Conservation (phyloP, 2,329 filamentous ascomycete species). For the Endoconidiophora laricicola region DNA sequence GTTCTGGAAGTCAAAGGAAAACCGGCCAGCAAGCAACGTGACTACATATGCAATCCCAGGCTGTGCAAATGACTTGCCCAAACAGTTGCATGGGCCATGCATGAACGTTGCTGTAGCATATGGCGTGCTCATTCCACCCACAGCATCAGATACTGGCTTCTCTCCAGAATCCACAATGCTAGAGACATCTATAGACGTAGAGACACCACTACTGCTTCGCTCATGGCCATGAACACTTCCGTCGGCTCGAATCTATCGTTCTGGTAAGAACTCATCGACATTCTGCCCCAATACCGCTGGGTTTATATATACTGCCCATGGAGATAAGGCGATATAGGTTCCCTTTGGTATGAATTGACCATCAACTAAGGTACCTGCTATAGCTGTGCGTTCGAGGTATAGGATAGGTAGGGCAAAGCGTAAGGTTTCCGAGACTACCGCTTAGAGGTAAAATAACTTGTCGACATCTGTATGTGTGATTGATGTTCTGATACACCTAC, state of each 20-base stretch:
- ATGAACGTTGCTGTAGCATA: conserved; percentile 70
- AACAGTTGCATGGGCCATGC: conserved; percentile 74
- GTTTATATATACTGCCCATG: conserved; percentile 54
- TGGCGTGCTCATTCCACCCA: conserved; percentile 56
- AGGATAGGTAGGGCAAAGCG: conserved; percentile 59
- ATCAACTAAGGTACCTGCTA: conserved; percentile 46
- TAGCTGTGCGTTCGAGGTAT: conserved; percentile 49
- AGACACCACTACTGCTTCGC: too few relatives aligned
- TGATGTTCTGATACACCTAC: too few relatives aligned
- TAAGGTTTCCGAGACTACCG: conserved; percentile 61
- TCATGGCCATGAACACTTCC: conserved; percentile 33
- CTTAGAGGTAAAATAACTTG: conserved; percentile 61
- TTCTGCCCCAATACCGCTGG: conserved; percentile 58
- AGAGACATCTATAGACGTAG: too few relatives aligned
- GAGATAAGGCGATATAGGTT: conserved; percentile 48
- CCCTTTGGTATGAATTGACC: conserved; percentile 51
- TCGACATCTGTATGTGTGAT: conserved; percentile 37
- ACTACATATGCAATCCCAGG: conserved; percentile 74
- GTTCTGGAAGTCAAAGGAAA: conserved; percentile 43
- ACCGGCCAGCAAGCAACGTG: conserved; percentile 59
- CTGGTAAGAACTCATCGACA: conserved; percentile 56
- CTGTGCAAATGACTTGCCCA: conserved; percentile 64
- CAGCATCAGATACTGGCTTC: conserved; percentile 20
- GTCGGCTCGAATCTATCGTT: conserved; percentile 24
- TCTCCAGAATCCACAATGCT: conserved; percentile 22